Base-by-base conservation (phyloP, 768 basidiomycete genomes). In the Lactarius pseudohatsudake region DNA sequence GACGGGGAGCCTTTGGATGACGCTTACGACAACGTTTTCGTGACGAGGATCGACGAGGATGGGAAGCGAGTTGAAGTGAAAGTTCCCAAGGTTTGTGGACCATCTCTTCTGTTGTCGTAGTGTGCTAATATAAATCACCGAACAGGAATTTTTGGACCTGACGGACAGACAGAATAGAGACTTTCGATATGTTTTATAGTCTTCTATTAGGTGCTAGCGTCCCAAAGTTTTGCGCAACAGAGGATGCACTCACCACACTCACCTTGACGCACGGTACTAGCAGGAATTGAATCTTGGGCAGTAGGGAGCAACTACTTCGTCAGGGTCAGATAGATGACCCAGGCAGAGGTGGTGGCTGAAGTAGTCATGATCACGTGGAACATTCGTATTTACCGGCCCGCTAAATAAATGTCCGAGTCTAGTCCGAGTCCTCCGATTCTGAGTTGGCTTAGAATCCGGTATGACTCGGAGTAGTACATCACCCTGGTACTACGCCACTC, bases 161-260 rank as follows among this genome's bases (percentile, higher is more conserved):
- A 91, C 90, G 1, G 90, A 91, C 72, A 79, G 76, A 36, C 86
- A 90, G 73, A 91, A 91, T 70, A 80, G 84, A 11, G 87, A 89
- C 61, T 90, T 88, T 76, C 80, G 90, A 77, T 91, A 90, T 71
- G 86, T 90, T 32, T 75, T 90, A 64, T 89, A 75, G 70, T 32
- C 28, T 18, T 11, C 8, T 22, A 30, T 30, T 55, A 8, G 26
- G 28, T 20, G 22, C n/a, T 10, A 20, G 47, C 4, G 9, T 1
- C 11, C 28, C 38, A 38, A 56, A 34, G 13, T 30, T 50, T 30
- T 10, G 13, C n/a, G 13, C 13, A 22, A 26, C 1, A 38, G 11
- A 13, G 36, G 36, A 47, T 22, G 9, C 45, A 20, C 20, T 10
- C 9, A 45, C 20, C 20, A n/a, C 9, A 10, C 18, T n/a, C 36